These are phyloP conservation scores for Trichophyton benhamiae DNA, from an alignment of 2,329 filamentous ascomycete species.

Conservation along the genomic window DNA sequence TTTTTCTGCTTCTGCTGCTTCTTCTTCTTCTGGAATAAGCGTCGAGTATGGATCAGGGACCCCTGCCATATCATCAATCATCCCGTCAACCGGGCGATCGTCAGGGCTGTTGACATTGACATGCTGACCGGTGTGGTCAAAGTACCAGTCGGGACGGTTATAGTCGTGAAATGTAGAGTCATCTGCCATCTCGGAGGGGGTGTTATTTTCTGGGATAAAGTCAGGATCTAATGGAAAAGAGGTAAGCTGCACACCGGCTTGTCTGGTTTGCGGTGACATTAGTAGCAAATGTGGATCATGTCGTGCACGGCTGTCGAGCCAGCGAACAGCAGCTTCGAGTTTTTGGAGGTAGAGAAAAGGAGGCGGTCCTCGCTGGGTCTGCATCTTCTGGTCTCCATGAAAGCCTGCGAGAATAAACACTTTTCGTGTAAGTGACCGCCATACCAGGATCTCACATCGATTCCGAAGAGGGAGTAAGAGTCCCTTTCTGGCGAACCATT, in stretches of 20 bases:
- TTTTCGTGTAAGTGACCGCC: slow-evolving; percentile 67
- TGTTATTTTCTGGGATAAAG: slow-evolving; percentile 18
- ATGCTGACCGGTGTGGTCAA: slow-evolving; percentile 22
- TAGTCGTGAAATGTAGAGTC: slow-evolving; percentile 26
- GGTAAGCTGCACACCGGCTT: background rate
- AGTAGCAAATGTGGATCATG: background rate
- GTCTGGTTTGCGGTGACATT: background rate
- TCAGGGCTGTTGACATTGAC: slow-evolving; percentile 6
- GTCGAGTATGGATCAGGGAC: background rate
- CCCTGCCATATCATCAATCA: background rate
- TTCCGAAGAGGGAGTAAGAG: slow-evolving; percentile 64
- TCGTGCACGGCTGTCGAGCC: slow-evolving; percentile 42
- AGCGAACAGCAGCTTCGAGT: slow-evolving; percentile 51
- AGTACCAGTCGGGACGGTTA: slow-evolving; percentile 24
- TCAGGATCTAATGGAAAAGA: slow-evolving; percentile 23
- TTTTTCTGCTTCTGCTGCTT: background rate
- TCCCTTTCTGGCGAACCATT: slow-evolving; percentile 65
- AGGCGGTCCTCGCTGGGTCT: slow-evolving; percentile 41
- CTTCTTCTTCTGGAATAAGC: background rate
- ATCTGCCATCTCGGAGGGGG: slow-evolving; percentile 10
- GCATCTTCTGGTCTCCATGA: slow-evolving; percentile 40
- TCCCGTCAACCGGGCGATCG: slow-evolving; percentile 6
- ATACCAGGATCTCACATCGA: slow-evolving; percentile 67
- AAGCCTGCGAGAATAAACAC: slow-evolving; percentile 68
- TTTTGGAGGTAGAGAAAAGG: slow-evolving; percentile 63